Conservation (phyloP, 495 filamentous ascomycete genomes). For the Bombardia bombarda region DNA sequence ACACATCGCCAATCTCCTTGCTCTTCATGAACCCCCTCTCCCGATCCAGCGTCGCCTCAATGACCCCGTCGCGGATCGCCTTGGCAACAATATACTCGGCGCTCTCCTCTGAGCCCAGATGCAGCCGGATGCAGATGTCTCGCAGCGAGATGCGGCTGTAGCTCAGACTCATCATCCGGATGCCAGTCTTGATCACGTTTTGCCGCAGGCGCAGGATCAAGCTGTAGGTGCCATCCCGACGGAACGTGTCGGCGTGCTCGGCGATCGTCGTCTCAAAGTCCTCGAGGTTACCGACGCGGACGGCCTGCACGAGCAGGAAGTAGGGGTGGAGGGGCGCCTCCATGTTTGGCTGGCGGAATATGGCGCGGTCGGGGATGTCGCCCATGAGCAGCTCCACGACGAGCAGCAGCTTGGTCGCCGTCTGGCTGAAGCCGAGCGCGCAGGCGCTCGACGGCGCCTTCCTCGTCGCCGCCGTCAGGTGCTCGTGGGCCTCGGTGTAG, state of each 20-base stretch:
- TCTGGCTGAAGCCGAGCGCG: conserved; percentile 89
- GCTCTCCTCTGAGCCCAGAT: conserved; percentile 87
- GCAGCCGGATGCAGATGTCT: conserved; percentile 92
- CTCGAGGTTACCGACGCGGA: conserved; percentile 88
- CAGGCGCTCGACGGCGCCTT: conserved; percentile 87
- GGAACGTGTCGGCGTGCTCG: conserved; percentile 73
- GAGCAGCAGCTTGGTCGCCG: conserved; percentile 85
- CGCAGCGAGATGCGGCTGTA: conserved; percentile 96
- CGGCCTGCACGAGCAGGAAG: conserved; percentile 85
- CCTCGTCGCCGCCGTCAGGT: conserved; percentile 82
- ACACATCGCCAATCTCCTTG: conserved; percentile 90
- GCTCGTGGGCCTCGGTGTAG: conserved; percentile 94
- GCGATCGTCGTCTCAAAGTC: conserved; percentile 81
- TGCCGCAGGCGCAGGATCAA: conserved; percentile 89
- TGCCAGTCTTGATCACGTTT: conserved; percentile 98
- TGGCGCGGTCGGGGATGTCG: conserved; percentile 89
- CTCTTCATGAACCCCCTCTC: conserved; percentile 98
- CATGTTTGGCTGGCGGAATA: conserved; percentile 81
- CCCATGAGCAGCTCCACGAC: conserved; percentile 98
- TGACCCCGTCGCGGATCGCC: conserved; percentile 95
- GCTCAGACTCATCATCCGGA: conserved; percentile 96
- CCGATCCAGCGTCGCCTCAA: conserved; percentile 90
- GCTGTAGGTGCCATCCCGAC: conserved; percentile 89
- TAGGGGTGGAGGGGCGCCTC: conserved; percentile 86
- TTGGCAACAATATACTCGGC: conserved; percentile 99